These are phyloP conservation scores for Leccinum colubrinum DNA, from an alignment of 1,284 basidiomycete genomes.

Conservation along the genomic window DNA sequence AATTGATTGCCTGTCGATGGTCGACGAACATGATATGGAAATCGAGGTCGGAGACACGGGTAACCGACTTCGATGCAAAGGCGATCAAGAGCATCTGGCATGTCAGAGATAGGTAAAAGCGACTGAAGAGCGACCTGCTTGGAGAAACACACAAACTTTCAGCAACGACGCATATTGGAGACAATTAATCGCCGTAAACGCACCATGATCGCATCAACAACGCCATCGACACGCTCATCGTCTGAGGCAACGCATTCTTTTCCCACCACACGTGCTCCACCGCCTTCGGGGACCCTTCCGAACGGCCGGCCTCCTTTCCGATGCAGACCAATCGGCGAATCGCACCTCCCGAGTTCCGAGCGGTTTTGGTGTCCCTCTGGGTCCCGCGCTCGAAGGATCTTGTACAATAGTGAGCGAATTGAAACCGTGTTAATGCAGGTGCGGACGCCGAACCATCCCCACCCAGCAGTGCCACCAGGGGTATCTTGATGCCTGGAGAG, in stretches of 20 bases:
- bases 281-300: constrained; percentile 77
- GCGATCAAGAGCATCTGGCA: constrained; percentile 56
- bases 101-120: constrained; percentile 53
- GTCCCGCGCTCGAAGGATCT: constrained; percentile 16
- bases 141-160: not conserved
- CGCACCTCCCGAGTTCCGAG: constrained; percentile 79
- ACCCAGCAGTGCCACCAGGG: constrained; percentile 62
- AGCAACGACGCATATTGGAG: not conserved
- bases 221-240: constrained; percentile 36
- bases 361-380: constrained; percentile 56
- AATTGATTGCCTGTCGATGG: too few relatives aligned
- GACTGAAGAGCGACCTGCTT: constrained; percentile 57
- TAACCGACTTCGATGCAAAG: constrained; percentile 53
- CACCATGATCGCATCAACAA: constrained; percentile 61
- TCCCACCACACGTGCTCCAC: constrained; percentile 70
- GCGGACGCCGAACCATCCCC: constrained; percentile 9
- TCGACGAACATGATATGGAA: too few relatives aligned
- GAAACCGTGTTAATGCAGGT: constrained; percentile 25
- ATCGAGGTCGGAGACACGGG: constrained; percentile 14
- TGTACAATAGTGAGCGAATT: constrained; percentile 25
- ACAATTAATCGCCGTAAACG: constrained; percentile 15
- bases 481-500: constrained; percentile 86
- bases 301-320: constrained; percentile 72
- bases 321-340: constrained; percentile 82
- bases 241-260: constrained; percentile 49